Percentiles rank a stretch among this genome's conserved stretches.
Evolutionary conservation across 257 asterid genomes (phyloP).

Genomic region (Primulina huaijiensis): DNA sequence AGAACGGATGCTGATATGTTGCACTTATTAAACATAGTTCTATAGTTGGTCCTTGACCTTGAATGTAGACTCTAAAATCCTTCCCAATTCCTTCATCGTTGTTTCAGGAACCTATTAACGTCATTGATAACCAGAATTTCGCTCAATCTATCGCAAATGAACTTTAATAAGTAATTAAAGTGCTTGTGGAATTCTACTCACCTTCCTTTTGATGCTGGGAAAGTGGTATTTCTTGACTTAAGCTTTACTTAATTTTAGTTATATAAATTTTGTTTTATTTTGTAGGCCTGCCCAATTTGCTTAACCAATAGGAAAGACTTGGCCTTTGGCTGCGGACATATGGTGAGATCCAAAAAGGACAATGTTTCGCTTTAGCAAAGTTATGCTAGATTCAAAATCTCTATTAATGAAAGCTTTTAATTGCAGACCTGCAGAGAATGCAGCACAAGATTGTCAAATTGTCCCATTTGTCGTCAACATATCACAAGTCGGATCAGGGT

Average conservation of each 20-base stretch:
- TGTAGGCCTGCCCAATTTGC: constrained; percentile 73
- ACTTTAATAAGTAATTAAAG: too few species aligned
- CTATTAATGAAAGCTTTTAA: constrained; percentile 15
- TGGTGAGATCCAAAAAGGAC: constrained; percentile 39
- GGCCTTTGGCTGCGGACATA: constrained; percentile 83
- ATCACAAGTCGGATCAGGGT: constrained; percentile 68
- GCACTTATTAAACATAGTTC: too few species aligned
- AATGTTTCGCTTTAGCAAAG: not conserved
- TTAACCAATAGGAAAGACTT: constrained; percentile 49
- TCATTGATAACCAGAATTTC: too few species aligned
- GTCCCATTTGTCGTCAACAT: constrained; percentile 70
- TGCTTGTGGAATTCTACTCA: too few species aligned
- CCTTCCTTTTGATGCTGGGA: too few species aligned
- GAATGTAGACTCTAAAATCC: not conserved
- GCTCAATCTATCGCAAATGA: too few species aligned
- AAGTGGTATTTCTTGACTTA: too few species aligned
- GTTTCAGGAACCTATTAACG: too few species aligned
- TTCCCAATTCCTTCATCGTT: too few species aligned
- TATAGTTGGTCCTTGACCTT: too few species aligned
- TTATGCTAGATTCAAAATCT: constrained; percentile 7
- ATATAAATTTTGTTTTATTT: not conserved
- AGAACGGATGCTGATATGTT: too few species aligned
- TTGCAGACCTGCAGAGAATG: constrained; percentile 79
- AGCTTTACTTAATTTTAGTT: not conserved
- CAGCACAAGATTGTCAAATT: constrained; percentile 54